phyloP scores from a whole-genome alignment of 805 yeast species.

The Kluyveromyces dobzhanskii region DNA sequence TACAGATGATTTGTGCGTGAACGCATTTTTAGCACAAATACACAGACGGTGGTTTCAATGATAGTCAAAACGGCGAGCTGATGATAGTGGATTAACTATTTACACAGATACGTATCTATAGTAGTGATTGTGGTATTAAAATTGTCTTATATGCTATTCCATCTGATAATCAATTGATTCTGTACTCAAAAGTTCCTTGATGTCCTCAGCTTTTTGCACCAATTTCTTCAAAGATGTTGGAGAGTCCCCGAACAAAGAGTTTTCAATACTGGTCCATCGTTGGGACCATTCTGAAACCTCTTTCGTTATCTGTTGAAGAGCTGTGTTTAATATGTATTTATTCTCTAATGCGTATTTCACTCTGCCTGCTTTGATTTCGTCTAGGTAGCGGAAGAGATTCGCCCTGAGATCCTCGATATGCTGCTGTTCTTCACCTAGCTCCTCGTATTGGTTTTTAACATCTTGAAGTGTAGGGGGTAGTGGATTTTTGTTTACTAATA shows the following conservation, averaged over 20 bases:
- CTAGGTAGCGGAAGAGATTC: conserved; percentile 17
- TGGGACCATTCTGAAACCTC: conserved; percentile 26
- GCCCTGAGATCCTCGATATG: conserved; percentile 10
- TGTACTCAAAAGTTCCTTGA: conserved; percentile 8
- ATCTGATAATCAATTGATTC: neutral
- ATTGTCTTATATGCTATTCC: neutral
- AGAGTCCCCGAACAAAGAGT: conserved; percentile 25
- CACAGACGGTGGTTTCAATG: too few species aligned
- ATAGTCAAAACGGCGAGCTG: too few species aligned
- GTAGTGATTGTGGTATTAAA: too few species aligned
- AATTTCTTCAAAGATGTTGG: conserved; percentile 23
- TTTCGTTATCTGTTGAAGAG: conserved; percentile 14
- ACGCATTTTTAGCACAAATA: too few species aligned
- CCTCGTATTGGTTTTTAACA: conserved; percentile 14
- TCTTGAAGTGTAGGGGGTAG: conserved; percentile 1
- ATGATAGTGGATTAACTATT: too few species aligned
- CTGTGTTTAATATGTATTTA: conserved; percentile 19
- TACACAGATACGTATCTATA: too few species aligned
- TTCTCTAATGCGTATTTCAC: conserved; percentile 26
- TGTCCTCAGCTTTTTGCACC: conserved; percentile 19
- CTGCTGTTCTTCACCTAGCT: conserved; percentile 8
- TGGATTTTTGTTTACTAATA: conserved; percentile 2
- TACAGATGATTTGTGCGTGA: too few species aligned
- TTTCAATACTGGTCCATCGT: conserved; percentile 25
- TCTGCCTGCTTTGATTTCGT: conserved; percentile 23